Evolutionary conservation across 768 basidiomycete species (phyloP), one percentile per base, ranked within the genome.

Genomic region (Flagelloscypha sp.): DNA sequence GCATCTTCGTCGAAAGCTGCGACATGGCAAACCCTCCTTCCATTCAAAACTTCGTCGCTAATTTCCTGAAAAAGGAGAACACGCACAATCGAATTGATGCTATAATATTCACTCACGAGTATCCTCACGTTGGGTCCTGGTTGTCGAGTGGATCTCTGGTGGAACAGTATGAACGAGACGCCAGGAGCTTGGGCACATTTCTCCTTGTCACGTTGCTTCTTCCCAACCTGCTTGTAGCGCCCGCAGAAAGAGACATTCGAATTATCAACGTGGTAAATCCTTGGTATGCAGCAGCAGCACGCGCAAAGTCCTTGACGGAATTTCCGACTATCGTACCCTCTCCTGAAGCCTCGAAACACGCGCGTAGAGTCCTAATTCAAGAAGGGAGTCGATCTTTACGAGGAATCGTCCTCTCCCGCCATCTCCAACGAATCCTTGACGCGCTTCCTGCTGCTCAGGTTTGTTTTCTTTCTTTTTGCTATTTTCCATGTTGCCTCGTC

Each of bases 201-300:
- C 61, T 90, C 37, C 68, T 92, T 5, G 66, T 74, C 6, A 92
- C 88, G 2, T 64, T 86, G 5, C 67, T 95, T 0, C 69, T 94
- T 0, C 89, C 90, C 2, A 66, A 73, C 19, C 62, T 94, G 3
- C 74, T 95, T 11, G 76, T 84, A 17, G 81, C 85, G 1, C 89
- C 90, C 0, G 66, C 71, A n/a, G 90, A 92, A 52, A 72, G 90
- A 23, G 86, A 92, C 44, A 87, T 95, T 27, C 81, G 92, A n/a
- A 74, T 95, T 44, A 64, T 97, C 52, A 79, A 79, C 37, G 66
- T 90, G 25, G 72, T 93, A 51, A 89, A 90, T 40, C 89, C 89
- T 2, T 87, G 88, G 46, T 95, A 94, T 47, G 79, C 88, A 2
- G 87, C 92, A 1, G 82, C 86, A 0, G 63, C 74, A 3, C 67